Conservation (phyloP, 148 eudicot genomes). For the Rhododendron simsii region DNA sequence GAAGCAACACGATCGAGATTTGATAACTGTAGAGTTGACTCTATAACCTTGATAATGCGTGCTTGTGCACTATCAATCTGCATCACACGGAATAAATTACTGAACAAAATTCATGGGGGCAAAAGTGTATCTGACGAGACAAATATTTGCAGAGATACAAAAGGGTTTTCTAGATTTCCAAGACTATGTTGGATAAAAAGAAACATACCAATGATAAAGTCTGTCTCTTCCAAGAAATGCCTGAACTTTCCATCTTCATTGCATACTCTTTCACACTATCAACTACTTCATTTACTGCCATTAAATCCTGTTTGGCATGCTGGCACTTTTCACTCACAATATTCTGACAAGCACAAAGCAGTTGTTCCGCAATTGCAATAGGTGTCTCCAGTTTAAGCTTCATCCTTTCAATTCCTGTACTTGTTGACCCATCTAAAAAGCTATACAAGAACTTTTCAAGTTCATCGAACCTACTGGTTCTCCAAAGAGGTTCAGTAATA, state of each 20-base stretch:
- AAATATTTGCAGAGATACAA: neutral
- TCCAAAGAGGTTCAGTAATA: slow-evolving; percentile 21
- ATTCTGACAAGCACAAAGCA: slow-evolving; percentile 80
- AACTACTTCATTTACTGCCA: slow-evolving; percentile 52
- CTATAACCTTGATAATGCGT: slow-evolving; percentile 63
- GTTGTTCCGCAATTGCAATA: slow-evolving; percentile 69
- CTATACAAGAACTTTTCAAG: slow-evolving; percentile 73
- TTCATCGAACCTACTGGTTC: slow-evolving; percentile 46
- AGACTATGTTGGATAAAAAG: neutral
- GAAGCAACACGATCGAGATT: slow-evolving; percentile 78
- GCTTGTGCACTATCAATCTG: slow-evolving; percentile 69
- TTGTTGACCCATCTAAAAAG: slow-evolving; percentile 77
- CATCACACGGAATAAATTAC: slow-evolving; percentile 7
- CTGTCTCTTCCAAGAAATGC: slow-evolving; percentile 76
- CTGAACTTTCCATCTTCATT: slow-evolving; percentile 56
- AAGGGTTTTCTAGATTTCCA: neutral
- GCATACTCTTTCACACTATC: slow-evolving; percentile 51
- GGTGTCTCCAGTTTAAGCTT: slow-evolving; percentile 94
- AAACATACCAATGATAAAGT: slow-evolving; percentile 63
- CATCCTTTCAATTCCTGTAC: slow-evolving; percentile 82
- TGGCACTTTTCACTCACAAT: slow-evolving; percentile 60
- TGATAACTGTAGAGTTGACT: slow-evolving; percentile 72
- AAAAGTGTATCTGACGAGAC: neutral
- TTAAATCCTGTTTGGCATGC: slow-evolving; percentile 66
- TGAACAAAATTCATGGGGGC: neutral